A percentile compares a stretch with the other conserved stretches of the same genome.
phyloP scores from a whole-genome alignment of 768 basidiomycete species.

The Mycena kentingensis region DNA sequence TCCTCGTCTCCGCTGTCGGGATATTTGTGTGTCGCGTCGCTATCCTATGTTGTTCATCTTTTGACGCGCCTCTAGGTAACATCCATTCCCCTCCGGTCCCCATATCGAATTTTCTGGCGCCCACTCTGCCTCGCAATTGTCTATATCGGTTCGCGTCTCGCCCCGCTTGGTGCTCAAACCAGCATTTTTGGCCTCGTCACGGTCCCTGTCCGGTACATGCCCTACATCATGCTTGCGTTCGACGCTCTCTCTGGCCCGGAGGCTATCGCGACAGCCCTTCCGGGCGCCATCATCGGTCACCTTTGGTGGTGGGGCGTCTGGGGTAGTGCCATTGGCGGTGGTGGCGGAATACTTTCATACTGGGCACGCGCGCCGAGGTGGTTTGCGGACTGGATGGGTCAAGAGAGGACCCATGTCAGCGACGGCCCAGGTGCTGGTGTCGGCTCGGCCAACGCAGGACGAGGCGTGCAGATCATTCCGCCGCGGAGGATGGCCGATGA shows the following conservation, averaged over 20 bases:
- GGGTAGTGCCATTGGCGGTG: conserved; percentile 46
- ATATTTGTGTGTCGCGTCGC: conserved; percentile 57
- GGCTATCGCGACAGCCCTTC: conserved; percentile 57
- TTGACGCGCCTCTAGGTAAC: conserved; percentile 35
- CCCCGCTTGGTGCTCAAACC: conserved; percentile 66
- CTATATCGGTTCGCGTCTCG: conserved; percentile 68
- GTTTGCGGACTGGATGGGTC: conserved; percentile 54
- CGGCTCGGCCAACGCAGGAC: conserved; percentile 38
- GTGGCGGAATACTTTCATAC: conserved; percentile 40
- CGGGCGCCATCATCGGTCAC: conserved; percentile 78
- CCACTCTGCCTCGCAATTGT: conserved; percentile 67
- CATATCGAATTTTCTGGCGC: conserved; percentile 61
- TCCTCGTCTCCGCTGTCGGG: conserved; percentile 51
- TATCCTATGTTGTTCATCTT: neutral
- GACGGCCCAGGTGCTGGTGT: conserved; percentile 24
- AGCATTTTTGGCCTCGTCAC: conserved; percentile 80
- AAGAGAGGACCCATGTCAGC: conserved; percentile 33
- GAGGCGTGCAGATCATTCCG: conserved; percentile 61
- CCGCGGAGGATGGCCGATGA: conserved; percentile 40
- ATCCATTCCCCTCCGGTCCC: conserved; percentile 61
- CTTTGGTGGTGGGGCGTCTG: conserved; percentile 79
- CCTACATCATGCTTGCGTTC: conserved; percentile 71
- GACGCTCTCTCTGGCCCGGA: conserved; percentile 66
- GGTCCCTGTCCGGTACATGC: conserved; percentile 70
- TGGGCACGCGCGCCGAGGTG: conserved; percentile 60